Base-by-base conservation (phyloP, 2,329 filamentous ascomycete species). In the Coleophoma crateriformis region DNA sequence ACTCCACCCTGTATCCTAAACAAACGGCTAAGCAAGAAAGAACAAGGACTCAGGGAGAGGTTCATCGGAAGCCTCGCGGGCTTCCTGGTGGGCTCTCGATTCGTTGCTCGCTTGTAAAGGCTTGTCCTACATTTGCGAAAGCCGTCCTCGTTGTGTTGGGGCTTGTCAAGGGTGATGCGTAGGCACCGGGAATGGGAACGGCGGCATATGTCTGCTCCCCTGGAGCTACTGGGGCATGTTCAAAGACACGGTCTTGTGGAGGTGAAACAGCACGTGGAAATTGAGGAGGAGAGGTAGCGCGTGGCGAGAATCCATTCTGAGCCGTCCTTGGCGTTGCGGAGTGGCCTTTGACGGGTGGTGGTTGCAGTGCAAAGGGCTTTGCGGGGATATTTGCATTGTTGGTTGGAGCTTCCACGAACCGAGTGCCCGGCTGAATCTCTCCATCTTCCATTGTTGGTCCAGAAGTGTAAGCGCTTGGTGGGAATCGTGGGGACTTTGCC, bases 131-230 rank as follows among this genome's bases (percentile, higher is more conserved):
- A 51, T 52, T 59, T 17, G 53, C 59, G 42, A 61, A 58, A 17
- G 58, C 45, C 7, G 47, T 44, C 19, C 56, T 54, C 74, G 73
- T 39, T 58, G 65, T 8, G 71, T 69, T 33, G 71, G 78, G 76
- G 61, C 72, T 78, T 67, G 73, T 77, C 49, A 81, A 59, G 6
- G 73, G 74, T 50, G 74, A 73, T 7, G 78, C 73, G 64, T 96
- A 96, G 0, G 90, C 88, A 6, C 87, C 88, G 0, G 92, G 92
- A 52, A 96, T 96, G 1, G 91, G 89, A 33, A 96, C 92, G 19
- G 85, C 74, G 12, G 85, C 91, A 67, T 96, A 96, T 45, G 84
- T 82, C 60, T 87, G 82, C 76, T 96, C 92, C 44, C 90, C 87
- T 0, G 87, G 84, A 10, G 87, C 87, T 22, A 82, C 78, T 11